Evolutionary conservation across 2,329 filamentous ascomycete genomes (phyloP), one percentile per base, ranked within the genome.

Genomic region (Aspergillus latus): DNA sequence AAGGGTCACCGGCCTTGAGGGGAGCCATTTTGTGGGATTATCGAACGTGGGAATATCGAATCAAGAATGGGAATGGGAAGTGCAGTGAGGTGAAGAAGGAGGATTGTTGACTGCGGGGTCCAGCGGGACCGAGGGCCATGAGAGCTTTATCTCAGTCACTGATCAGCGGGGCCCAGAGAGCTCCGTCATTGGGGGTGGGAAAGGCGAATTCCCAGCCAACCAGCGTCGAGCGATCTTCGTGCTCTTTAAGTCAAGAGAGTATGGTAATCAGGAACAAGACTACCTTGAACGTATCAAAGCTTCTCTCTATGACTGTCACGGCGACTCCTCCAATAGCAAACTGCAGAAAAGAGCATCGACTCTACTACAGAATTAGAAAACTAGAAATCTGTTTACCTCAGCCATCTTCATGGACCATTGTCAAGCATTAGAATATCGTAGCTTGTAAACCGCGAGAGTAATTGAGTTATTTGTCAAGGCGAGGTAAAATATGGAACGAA

Each of bases 1-100:
- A 93, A 68, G 80, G 78, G 72, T 96, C 90, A 68, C 92, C 92
- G 70, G 83, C 82, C 73, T 92, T 87, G 75, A 94, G 85, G 69
- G 54, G 49, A 28, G 82, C 42, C 21, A 21, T 21, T 21, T 21
- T 21, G 21, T 21, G 21, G 21, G 21, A 21, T 21, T 21, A 21
- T 21, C 21, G 21, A 21, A 21, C 21, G 21, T 21, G 21, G 21
- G 21, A 34, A 16, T 44, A 44, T 30, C 54, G 6, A 46, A 30
- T 37, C 28, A 15, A n/a, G 16, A 46, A 40, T 36, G 7, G 3
- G 11, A 15, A 4, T 39, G 29, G 45, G 21, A 29, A 49, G 16
- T 2, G 16, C 8, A 42, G 34, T 26, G 7, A 9, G 5, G 32
- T 21, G 40, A 39, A 47, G 13, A 30, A 50, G 40, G 15, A 11